Evolutionary conservation across 495 filamentous ascomycete genomes (phyloP).

Genomic region (Hypoxylon cercidicola): DNA sequence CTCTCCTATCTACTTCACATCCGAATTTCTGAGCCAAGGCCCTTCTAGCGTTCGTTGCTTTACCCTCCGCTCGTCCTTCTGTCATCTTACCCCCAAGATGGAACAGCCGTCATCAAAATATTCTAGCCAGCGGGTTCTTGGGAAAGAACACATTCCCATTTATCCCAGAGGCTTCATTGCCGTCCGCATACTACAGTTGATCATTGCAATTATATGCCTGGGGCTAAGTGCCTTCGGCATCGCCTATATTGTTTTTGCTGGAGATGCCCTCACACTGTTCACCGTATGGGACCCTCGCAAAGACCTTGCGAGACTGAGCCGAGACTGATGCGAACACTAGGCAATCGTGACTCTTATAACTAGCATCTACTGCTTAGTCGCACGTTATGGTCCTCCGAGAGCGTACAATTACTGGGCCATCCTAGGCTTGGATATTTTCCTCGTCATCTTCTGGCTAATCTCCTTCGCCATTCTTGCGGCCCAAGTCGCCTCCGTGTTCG

Average conservation of each 20-base stretch:
- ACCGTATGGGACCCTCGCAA: conserved; percentile 48
- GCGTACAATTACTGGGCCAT: conserved; percentile 63
- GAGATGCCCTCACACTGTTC: conserved; percentile 49
- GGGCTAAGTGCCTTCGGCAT: conserved; percentile 73
- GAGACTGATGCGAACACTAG: conserved; percentile 39
- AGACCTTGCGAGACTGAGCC: not conserved
- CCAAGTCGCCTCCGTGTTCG: conserved; percentile 41
- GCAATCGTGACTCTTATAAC: conserved; percentile 52
- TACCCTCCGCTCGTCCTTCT: not conserved
- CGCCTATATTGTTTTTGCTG: conserved; percentile 43
- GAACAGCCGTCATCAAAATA: conserved; percentile 38
- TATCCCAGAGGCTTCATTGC: conserved; percentile 61
- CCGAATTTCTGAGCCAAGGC: not conserved
- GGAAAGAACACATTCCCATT: conserved; percentile 56
- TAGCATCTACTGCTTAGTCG: conserved; percentile 55
- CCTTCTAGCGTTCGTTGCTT: not conserved
- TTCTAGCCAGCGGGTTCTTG: conserved; percentile 44
- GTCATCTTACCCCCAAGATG: conserved; percentile 13
- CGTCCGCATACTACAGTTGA: conserved; percentile 69
- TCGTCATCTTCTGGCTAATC: conserved; percentile 58
- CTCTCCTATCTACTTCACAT: conserved; percentile 1
- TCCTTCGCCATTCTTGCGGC: conserved; percentile 55
- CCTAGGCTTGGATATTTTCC: conserved; percentile 56
- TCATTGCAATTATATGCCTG: conserved; percentile 72
- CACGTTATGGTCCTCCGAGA: conserved; percentile 39